Base-by-base conservation (phyloP, 2,329 filamentous ascomycete genomes). In the Aspergillus hiratsukae region DNA sequence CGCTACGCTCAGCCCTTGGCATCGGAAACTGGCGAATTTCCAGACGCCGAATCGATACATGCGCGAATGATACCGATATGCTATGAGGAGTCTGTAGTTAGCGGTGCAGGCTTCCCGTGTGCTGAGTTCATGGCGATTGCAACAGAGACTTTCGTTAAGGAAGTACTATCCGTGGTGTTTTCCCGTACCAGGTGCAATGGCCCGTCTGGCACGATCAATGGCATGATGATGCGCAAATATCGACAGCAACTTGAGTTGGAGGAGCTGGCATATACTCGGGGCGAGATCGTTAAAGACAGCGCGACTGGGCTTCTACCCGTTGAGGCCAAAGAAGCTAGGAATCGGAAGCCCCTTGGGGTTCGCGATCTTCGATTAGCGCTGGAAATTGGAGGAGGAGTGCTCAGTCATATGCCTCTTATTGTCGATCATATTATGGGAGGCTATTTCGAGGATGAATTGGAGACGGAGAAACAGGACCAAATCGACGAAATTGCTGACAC, bases 181-280 rank as follows among this genome's bases (percentile, higher is more conserved):
- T 76, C 77, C 4, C 80, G 82, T 31, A 80, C 82, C 3, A 74
- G 80, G 51, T 76, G 75, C 28, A 86, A 87, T 59, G 83, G 81
- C 1, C 78, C 81, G 1, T 87, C 87, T 3, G 80, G 84, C 35
- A 86, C 85, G 45, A 83, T 83, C 45, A 81, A 81, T 37, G 90
- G 88, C 79, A 84, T 97, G 57, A 87, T 91, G 70, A 96, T 91
- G 2, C 83, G 87, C 63, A 87, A 85, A 57, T 97, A 93, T 73
- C 85, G 85, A 61, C 81, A 83, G 57, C 89, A 90, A 69, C 80
- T 96, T 10, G 84, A 85, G 54, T 79, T 80, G 49, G 92, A 97
- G 71, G 91, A 96, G 69, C 82, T 87, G 46, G 83, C 85, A 0
- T 86, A 84, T 27, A 81, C 85, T 43, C 81, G 85, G n/a, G 91